Percentiles rank a stretch among this genome's conserved stretches.
These are phyloP conservation scores for Escovopsis sp. DNA, from an alignment of 2,329 filamentous ascomycete genomes.

Conservation along the genomic window DNA sequence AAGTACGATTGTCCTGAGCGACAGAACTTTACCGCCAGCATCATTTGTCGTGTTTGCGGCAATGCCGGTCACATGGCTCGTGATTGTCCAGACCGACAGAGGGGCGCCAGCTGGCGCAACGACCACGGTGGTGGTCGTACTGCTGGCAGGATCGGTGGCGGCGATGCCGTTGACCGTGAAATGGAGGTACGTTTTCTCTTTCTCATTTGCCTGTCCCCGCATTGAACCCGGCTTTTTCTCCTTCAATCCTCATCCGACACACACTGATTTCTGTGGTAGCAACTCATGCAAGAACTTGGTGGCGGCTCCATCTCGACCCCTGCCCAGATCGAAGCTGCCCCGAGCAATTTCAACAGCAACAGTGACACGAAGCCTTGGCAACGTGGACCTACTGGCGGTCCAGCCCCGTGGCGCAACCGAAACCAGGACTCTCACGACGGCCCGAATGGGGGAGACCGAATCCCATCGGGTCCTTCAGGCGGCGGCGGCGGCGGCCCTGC, in stretches of 20 bases:
- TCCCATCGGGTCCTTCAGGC: constrained; percentile 11
- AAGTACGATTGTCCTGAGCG: constrained; percentile 98
- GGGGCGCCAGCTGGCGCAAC: constrained; percentile 86
- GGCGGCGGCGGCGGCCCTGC: constrained; percentile 33
- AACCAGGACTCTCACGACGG: constrained; percentile 36
- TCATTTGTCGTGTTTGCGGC: constrained; percentile 95
- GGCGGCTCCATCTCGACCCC: constrained; percentile 54
- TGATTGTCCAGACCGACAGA: constrained; percentile 89
- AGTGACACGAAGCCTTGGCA: constrained; percentile 73
- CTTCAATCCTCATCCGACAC: background rate
- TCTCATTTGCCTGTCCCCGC: background rate
- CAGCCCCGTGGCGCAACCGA: constrained; percentile 63
- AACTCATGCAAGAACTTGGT: constrained; percentile 95
- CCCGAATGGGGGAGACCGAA: constrained; percentile 21
- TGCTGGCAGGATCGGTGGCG: constrained; percentile 55
- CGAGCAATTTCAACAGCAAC: constrained; percentile 31
- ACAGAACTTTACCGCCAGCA: constrained; percentile 97
- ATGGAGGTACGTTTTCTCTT: constrained; percentile 56
- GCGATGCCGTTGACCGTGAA: constrained; percentile 81
- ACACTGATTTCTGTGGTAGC: constrained; percentile 38
- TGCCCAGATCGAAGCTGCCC: constrained; percentile 76
- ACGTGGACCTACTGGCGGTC: constrained; percentile 65
- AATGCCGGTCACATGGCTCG: constrained; percentile 97
- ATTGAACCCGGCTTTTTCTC: background rate
- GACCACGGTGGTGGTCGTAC: constrained; percentile 41